Conservation (phyloP, 2,329 filamentous ascomycete species). For the Trichoderma guizhouense region DNA sequence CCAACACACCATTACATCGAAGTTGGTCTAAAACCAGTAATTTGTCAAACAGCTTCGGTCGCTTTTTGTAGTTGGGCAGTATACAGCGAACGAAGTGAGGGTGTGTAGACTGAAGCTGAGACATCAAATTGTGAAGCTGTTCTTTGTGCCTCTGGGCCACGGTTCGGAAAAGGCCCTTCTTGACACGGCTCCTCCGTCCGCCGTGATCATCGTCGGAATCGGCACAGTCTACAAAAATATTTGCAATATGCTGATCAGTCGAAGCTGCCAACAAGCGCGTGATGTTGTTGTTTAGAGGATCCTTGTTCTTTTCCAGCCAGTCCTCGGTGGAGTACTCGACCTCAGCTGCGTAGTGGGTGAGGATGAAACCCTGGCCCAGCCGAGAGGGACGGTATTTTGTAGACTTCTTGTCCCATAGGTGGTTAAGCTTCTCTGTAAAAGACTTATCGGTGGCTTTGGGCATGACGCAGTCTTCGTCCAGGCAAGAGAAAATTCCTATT, state of each 20-base stretch:
- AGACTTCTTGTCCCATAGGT: slow-evolving; percentile 93
- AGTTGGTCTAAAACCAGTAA: slow-evolving; percentile 94
- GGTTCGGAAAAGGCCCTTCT: slow-evolving; percentile 95
- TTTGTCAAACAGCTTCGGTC: slow-evolving; percentile 86
- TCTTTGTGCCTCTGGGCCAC: slow-evolving; percentile 97
- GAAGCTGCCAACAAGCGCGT: slow-evolving; percentile 84
- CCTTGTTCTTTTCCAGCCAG: slow-evolving; percentile 99
- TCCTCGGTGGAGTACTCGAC: slow-evolving; percentile 94
- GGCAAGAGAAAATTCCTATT: slow-evolving; percentile 96
- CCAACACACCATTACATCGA: slow-evolving; percentile 98
- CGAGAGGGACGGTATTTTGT: slow-evolving; percentile 87
- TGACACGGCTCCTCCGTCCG: slow-evolving; percentile 73
- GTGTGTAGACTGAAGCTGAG: slow-evolving; percentile 89
- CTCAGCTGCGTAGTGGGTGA: slow-evolving; percentile 96
- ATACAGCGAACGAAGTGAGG: slow-evolving; percentile 98
- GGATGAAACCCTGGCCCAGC: slow-evolving; percentile 85
- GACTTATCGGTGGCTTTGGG: slow-evolving; percentile 96
- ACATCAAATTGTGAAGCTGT: slow-evolving; percentile 94
- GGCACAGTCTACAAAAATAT: slow-evolving; percentile 82
- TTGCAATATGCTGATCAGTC: slow-evolving; percentile 75
- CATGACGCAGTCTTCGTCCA: slow-evolving; percentile 98
- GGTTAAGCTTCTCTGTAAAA: slow-evolving; percentile 97
- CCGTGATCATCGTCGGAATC: slow-evolving; percentile 72
- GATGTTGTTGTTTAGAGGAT: slow-evolving; percentile 94
- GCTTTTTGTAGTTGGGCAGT: slow-evolving; percentile 95